Percentiles rank a stretch among this genome's conserved stretches.
These are phyloP conservation scores for Incumbomyces delicatus DNA, from an alignment of 2,329 filamentous ascomycete genomes.

Conservation along the genomic window DNA sequence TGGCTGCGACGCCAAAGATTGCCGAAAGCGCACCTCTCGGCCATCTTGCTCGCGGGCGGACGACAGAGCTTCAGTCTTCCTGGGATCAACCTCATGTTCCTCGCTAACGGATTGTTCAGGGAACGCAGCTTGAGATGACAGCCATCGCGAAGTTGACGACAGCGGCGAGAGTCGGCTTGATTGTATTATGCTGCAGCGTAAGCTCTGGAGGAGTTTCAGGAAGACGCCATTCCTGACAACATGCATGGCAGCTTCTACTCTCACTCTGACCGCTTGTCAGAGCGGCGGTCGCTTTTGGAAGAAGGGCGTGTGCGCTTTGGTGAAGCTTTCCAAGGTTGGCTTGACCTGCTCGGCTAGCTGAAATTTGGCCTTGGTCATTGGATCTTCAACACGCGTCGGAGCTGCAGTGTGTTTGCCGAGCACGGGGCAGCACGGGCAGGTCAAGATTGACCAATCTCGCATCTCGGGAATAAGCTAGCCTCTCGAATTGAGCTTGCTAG, in stretches of 20 bases:
- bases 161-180: neutral
- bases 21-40: conserved; percentile 8
- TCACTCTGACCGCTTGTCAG: neutral
- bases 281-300: no score
- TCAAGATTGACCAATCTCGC: neutral
- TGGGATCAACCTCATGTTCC: conserved; percentile 15
- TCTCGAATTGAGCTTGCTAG: neutral
- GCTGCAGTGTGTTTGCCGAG: neutral
- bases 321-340: no score
- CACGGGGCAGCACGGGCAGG: neutral
- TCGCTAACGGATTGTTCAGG: conserved; percentile 15
- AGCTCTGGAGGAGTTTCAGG: conserved; percentile 12
- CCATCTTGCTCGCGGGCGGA: neutral
- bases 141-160: neutral
- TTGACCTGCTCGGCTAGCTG: no score
- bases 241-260: conserved; percentile 11
- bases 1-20: conserved; percentile 3
- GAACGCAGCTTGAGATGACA: conserved; percentile 7
- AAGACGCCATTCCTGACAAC: conserved; percentile 18
- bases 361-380: no score
- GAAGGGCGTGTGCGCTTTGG: no score
- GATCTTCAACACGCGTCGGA: neutral
- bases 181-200: no score
- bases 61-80: conserved; percentile 11
- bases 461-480: conserved; percentile 1